These are phyloP conservation scores for Platanus orientalis DNA, from an alignment of 164 flowering plant species.

Conservation along the genomic window DNA sequence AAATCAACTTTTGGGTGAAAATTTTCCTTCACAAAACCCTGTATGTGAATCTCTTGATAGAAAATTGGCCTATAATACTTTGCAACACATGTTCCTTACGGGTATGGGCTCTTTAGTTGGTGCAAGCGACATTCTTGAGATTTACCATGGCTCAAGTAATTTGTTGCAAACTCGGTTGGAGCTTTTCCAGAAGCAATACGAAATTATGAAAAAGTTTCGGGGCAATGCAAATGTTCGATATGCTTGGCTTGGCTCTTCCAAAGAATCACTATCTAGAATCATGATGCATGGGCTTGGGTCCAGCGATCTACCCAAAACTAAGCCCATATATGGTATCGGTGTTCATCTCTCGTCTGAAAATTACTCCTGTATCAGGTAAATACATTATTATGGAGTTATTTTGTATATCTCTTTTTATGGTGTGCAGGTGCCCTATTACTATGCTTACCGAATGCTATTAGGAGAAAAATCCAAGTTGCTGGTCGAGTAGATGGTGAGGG, in stretches of 20 bases:
- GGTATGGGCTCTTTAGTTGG: constrained; percentile 31
- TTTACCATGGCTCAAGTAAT: constrained; percentile 30
- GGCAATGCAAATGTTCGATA: constrained; percentile 73
- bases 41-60: constrained; percentile 10
- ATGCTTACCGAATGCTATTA: no score
- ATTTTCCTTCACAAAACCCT: constrained; percentile 7
- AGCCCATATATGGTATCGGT: constrained; percentile 57
- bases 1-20: constrained; percentile 17
- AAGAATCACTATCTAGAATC: constrained; percentile 35
- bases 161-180: constrained; percentile 37
- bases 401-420: no score
- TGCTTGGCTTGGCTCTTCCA: constrained; percentile 82
- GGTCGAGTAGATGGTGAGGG: no score
- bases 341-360: constrained; percentile 60
- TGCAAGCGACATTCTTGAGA: constrained; percentile 37
- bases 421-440: no score
- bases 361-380: constrained; percentile 59
- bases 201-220: constrained; percentile 48
- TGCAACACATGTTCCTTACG: constrained; percentile 36
- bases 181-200: constrained; percentile 72
- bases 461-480: no score
- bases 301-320: constrained; percentile 27
- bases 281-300: constrained; percentile 61
- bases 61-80: constrained; percentile 27
- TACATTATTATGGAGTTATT: no score